Conservation (phyloP, 1,284 basidiomycete species). For the Cryptococcus floricola region DNA sequence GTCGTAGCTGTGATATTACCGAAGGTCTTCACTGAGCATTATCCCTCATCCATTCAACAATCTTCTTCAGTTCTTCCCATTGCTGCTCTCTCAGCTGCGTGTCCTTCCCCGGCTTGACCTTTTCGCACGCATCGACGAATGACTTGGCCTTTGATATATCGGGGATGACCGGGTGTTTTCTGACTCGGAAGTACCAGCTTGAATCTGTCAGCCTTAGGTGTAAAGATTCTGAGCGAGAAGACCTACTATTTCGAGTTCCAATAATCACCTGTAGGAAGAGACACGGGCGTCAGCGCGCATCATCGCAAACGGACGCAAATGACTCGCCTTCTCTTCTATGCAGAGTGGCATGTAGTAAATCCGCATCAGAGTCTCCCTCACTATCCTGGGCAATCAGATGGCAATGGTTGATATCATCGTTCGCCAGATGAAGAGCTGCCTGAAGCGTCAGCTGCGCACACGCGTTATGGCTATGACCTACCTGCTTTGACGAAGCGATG, state of each 20-base stretch:
- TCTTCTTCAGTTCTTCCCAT: slow-evolving; percentile 41
- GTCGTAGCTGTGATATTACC: too few species aligned
- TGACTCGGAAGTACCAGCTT: slow-evolving; percentile 40
- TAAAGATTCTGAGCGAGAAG: not conserved
- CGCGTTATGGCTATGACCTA: slow-evolving; percentile 9
- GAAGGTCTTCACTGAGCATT: slow-evolving; percentile 16
- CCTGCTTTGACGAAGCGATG: slow-evolving; percentile 37
- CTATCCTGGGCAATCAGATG: slow-evolving; percentile 42
- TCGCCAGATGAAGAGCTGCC: slow-evolving; percentile 44
- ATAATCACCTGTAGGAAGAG: slow-evolving; percentile 35
- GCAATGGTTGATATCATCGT: slow-evolving; percentile 44
- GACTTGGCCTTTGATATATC: slow-evolving; percentile 23
- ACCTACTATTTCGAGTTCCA: slow-evolving; percentile 49
- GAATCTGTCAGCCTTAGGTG: not conserved
- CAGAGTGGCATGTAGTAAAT: slow-evolving; percentile 45
- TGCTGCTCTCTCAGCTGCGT: slow-evolving; percentile 28
- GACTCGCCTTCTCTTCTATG: slow-evolving; percentile 44
- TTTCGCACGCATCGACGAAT: slow-evolving; percentile 45
- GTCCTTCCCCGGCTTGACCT: slow-evolving; percentile 12
- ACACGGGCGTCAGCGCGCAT: not conserved
- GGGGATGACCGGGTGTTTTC: slow-evolving; percentile 32
- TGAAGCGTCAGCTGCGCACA: not conserved
- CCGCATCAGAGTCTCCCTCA: slow-evolving; percentile 41
- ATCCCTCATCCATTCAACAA: slow-evolving; percentile 42
- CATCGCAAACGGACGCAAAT: too few species aligned